These are phyloP conservation scores for Epipyxis sp. DNA, from an alignment of 108 stramenopile species.

Conservation along the genomic window DNA sequence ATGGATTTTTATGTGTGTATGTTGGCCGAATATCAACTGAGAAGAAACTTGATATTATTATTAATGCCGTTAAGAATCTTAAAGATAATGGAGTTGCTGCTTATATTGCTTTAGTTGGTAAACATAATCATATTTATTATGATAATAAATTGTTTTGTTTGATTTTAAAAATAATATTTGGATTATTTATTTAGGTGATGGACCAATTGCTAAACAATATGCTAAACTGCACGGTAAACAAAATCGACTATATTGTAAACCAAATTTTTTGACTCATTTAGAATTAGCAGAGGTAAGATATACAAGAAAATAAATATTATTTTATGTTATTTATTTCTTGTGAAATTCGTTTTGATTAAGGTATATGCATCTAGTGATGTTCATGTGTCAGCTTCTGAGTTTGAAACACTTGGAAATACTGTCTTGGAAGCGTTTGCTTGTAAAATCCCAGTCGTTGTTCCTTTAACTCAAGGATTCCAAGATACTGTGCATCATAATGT, in stretches of 20 bases:
- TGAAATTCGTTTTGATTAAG: no score
- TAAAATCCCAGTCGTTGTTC: conserved; percentile 44
- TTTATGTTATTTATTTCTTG: no score
- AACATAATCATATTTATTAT: not conserved
- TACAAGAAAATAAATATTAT: no score
- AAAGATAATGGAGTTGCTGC: not conserved
- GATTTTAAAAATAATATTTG: conserved; percentile 42
- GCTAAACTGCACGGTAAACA: conserved; percentile 26
- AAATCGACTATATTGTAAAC: conserved; percentile 40
- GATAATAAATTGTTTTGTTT: conserved; percentile 5
- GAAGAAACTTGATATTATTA: conserved; percentile 29
- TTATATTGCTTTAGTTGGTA: not conserved
- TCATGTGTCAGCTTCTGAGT: conserved; percentile 47
- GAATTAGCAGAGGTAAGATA: conserved; percentile 44
- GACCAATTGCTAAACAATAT: conserved; percentile 34
- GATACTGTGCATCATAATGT: conserved; percentile 46
- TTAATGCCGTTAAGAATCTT: not conserved
- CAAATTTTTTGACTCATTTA: conserved; percentile 39
- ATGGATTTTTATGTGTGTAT: conserved; percentile 47
- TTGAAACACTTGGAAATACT: conserved; percentile 53
- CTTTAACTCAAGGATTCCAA: conserved; percentile 45
- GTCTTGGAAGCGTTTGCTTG: conserved; percentile 50
- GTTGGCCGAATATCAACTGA: conserved; percentile 47
- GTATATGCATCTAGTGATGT: conserved; percentile 50
- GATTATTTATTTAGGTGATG: conserved; percentile 46